Evolutionary conservation across 208 protist species (phyloP).

Genomic region (Blechomonas ayalai): DNA sequence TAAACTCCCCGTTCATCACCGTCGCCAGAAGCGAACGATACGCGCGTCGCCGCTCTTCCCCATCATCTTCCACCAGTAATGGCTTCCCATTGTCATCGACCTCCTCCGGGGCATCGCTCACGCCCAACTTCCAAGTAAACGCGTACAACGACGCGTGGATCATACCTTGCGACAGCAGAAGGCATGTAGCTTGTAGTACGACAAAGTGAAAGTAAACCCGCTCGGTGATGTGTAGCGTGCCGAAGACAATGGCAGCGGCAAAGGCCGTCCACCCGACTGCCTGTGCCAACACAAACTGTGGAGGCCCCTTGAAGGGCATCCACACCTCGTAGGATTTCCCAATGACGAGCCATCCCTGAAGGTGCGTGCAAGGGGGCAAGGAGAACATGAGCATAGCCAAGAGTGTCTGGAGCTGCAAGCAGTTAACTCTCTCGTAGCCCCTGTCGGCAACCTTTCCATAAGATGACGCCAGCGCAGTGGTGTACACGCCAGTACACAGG

Average conservation of each 20-base stretch:
- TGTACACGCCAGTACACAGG: conserved; percentile 12
- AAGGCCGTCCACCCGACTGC: conserved; percentile 50
- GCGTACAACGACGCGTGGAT: conserved; percentile 60
- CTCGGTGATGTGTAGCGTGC: conserved; percentile 45
- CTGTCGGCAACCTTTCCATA: background rate
- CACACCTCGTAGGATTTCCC: conserved; percentile 51
- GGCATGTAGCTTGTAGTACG: conserved; percentile 26
- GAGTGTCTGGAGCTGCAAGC: conserved; percentile 18
- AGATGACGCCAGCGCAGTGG: conserved; percentile 11
- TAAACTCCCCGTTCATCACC: conserved; percentile 61
- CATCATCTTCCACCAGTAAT: no score
- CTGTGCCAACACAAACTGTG: conserved; percentile 58
- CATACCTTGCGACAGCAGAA: conserved; percentile 50
- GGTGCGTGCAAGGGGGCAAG: conserved; percentile 54
- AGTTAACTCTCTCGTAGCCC: conserved; percentile 11
- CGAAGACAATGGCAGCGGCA: conserved; percentile 46
- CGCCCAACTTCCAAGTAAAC: conserved; percentile 17
- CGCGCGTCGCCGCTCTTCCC: background rate
- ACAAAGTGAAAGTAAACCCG: conserved; percentile 27
- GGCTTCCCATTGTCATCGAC: no score
- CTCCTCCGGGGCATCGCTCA: no score
- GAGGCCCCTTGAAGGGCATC: conserved; percentile 43
- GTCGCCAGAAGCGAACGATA: conserved; percentile 11
- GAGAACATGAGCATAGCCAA: conserved; percentile 41
- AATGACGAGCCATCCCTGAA: conserved; percentile 51